Evolutionary conservation across 768 basidiomycete genomes (phyloP), one percentile per base, ranked within the genome.

Genomic region (Pulveroboletus frians): DNA sequence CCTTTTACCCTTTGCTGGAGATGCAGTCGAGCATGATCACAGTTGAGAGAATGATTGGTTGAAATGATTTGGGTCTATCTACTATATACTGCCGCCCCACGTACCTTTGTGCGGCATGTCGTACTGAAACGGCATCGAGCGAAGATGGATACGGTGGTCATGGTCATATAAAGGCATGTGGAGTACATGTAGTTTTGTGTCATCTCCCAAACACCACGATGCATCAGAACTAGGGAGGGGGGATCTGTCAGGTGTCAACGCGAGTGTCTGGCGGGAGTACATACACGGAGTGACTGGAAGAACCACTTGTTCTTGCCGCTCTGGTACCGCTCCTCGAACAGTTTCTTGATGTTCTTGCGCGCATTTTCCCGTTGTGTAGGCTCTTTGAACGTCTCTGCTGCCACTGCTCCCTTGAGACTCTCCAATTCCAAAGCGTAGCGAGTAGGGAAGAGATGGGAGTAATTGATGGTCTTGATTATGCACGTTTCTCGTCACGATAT

Each of bases 371-470:
- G 84, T 70, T 95, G 90, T 61, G 92, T 80, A 46, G 90, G 88
- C 78, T 99, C 94, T 77, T 95, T 94, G 85, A 98, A 97, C 53
- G 93, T 95, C 49, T 98, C 95, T 41, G 77, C 66, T 21, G 80
- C 74, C 46, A 96, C 85, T 42, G 80, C 72, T 47, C 89, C 89
- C 79, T 98, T 99, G 65, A 99, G 75, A 45, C 83, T 80, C 72
- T 99, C 96, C 66, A 98, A 78, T 70, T 99, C 96, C 63, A 99
- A 81, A 55, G 91, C 88, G 74, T 98, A 99, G 71, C 96, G 95
- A 54, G 96, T 98, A 38, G 96, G 96, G 85, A 98, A 95, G 55
- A 99, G 79, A 74, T 99, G 96, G 50, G 92, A 91, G 79, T 98
- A 98, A 83, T 99, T 99, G 72, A 98, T 72, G 50, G 85, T 77